Base-by-base conservation (phyloP, 2,329 filamentous ascomycete genomes). In the Hymenoscyphus scutula region DNA sequence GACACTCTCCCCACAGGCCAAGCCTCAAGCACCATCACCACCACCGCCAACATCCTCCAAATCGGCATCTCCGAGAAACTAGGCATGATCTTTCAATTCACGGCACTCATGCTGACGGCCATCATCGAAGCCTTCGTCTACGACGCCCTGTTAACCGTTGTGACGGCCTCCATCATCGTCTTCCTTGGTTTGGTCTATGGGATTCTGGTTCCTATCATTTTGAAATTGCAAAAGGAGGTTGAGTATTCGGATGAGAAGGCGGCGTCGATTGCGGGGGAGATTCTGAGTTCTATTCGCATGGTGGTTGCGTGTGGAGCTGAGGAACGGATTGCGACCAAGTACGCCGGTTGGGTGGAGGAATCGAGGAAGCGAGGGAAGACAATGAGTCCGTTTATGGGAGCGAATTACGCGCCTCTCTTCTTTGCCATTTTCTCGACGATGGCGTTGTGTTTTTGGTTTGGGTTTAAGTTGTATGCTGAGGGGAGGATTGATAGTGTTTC, bases 51-150 rank as follows among this genome's bases (percentile, higher is more conserved):
- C 71, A 81, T 79, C 1, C 76, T 89, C n/a, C 86, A 89, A 73
- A 76, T 87, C 13, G 86, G 86, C 2, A 86, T 88, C 45, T 87
- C 84, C 0, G 85, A 88, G 71, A 87, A 87, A 69, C 76, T 89
- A 0, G 84, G 83, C 7, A 79, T 79, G 1, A 82, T 86, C 54
- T 68, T 88, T 62, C 84, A 88, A 70, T 87, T 77, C 66, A 74
- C 74, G 1, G 73, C 83, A 0, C 82, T 82, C 29, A 79, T 86
- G 59, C 71, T 84, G 34, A 73, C 83, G 17, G 77, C 84, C 29
- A 77, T 84, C 58, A 73, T 84, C 64, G 79, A 86, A 25, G 82
- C 84, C 13, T 85, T 87, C 68, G 78, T 76, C 5, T 83, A 80
- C 69, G 85, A 78, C 68, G 88, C 85, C 84, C 75, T 79, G 4